Percentiles rank a stretch among this genome's conserved stretches.
Conservation (phyloP, 306 rosid species). For the Chamaecrista fasciculata region DNA sequence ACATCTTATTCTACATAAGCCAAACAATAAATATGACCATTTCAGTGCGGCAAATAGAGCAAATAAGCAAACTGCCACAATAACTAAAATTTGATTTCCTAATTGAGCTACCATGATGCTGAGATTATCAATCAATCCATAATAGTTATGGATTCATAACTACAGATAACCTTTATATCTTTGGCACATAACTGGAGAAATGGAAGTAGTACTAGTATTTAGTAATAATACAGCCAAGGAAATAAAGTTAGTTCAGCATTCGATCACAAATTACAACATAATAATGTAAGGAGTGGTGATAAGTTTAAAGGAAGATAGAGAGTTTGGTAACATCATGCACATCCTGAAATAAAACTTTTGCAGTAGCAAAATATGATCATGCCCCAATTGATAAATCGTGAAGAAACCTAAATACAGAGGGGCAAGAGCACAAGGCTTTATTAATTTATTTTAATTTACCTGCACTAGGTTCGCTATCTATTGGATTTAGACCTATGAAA, state of each 20-base stretch:
- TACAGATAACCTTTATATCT: background rate
- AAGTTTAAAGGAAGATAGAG: background rate
- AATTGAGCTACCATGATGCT: background rate
- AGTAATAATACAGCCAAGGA: conserved; percentile 3
- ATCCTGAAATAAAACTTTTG: background rate
- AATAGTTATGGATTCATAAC: background rate
- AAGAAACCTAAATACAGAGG: background rate
- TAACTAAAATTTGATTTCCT: background rate
- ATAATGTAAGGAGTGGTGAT: background rate
- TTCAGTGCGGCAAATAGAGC: conserved; percentile 4
- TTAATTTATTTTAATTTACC: too few species aligned
- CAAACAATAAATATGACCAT: conserved; percentile 15
- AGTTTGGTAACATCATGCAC: background rate
- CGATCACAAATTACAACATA: background rate
- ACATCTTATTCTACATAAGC: background rate
- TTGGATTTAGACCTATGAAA: background rate
- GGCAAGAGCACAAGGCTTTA: background rate
- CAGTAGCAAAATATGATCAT: background rate
- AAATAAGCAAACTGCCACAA: conserved; percentile 12
- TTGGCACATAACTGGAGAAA: conserved; percentile 15
- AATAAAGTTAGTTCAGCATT: conserved; percentile 13
- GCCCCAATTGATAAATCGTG: background rate
- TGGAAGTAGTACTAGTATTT: background rate
- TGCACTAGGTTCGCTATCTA: background rate
- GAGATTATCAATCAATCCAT: background rate